phyloP scores from a whole-genome alignment of 2,329 filamentous ascomycete genomes.

The Zelopaecilomyces penicillatus region DNA sequence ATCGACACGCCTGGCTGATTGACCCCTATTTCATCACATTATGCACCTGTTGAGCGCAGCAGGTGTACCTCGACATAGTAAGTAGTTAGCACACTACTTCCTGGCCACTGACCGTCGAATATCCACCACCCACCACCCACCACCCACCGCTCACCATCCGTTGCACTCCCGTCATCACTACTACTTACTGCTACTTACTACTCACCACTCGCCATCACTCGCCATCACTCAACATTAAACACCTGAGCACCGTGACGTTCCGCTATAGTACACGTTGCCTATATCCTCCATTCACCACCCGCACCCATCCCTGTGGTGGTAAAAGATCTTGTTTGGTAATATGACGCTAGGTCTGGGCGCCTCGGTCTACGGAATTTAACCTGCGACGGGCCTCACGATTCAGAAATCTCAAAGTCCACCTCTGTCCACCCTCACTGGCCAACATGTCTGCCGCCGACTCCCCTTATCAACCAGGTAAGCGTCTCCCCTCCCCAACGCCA shows the following conservation, averaged over 20 bases:
- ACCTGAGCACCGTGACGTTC: neutral
- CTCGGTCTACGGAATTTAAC: slow-evolving; percentile 23
- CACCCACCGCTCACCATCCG: too few species aligned
- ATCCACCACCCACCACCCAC: too few species aligned
- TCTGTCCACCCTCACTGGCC: neutral
- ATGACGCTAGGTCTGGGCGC: slow-evolving; percentile 23
- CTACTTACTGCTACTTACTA: too few species aligned
- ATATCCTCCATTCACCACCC: neutral
- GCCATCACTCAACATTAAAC: neutral
- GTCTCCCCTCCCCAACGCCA: neutral
- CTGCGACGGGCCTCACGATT: slow-evolving; percentile 7
- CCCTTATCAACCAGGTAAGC: slow-evolving; percentile 7
- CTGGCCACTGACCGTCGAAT: too few species aligned
- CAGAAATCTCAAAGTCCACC: neutral
- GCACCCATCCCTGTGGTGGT: neutral
- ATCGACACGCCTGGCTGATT: too few species aligned
- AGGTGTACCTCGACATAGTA: too few species aligned
- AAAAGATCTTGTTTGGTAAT: slow-evolving; percentile 15
- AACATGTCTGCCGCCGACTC: slow-evolving; percentile 9
- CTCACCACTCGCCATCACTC: too few species aligned
- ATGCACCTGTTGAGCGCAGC: too few species aligned
- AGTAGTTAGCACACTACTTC: too few species aligned
- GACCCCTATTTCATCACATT: too few species aligned
- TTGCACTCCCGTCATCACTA: too few species aligned
- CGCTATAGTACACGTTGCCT: neutral